Evolutionary conservation across 352 stramenopile species (phyloP).

Genomic region (Achlya hypogyna): DNA sequence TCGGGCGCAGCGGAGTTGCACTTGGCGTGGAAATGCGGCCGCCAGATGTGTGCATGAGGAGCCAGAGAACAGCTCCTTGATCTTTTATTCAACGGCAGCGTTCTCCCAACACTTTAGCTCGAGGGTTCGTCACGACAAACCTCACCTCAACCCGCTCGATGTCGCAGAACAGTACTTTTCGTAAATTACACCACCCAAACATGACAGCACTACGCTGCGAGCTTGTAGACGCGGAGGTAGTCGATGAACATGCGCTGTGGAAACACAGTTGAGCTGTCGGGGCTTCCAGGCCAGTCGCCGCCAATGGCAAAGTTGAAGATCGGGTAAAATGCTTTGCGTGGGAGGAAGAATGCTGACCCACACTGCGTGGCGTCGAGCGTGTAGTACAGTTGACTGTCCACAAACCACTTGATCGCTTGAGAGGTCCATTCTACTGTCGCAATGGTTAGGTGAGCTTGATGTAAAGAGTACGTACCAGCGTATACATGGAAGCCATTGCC

Average conservation of each 20-base stretch:
- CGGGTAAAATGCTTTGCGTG: conserved; percentile 11
- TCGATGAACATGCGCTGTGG: conserved; percentile 11
- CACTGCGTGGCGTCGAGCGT: not conserved
- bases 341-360: not conserved
- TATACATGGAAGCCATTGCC: conserved; percentile 2
- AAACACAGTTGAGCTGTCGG: not conserved
- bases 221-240: conserved; percentile 13
- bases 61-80: too few relatives aligned
- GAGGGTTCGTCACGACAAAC: too few relatives aligned
- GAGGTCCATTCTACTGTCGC: conserved; percentile 15
- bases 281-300: conserved; percentile 4
- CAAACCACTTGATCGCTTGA: not conserved
- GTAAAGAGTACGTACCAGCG: not conserved
- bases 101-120: too few relatives aligned
- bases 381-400: conserved; percentile 2
- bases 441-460: not conserved
- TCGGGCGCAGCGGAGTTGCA: too few relatives aligned
- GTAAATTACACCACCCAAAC: too few relatives aligned
- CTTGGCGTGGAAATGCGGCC: too few relatives aligned
- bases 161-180: too few relatives aligned
- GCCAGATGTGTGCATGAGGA: too few relatives aligned
- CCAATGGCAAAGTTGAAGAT: conserved; percentile 14
- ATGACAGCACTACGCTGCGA: too few relatives aligned
- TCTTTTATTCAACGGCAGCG: too few relatives aligned
- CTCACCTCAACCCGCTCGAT: too few relatives aligned